A percentile compares a stretch with the other conserved stretches of the same genome.
These are phyloP conservation scores for Clathrus columnatus DNA, from an alignment of 768 basidiomycete genomes.

Conservation along the genomic window DNA sequence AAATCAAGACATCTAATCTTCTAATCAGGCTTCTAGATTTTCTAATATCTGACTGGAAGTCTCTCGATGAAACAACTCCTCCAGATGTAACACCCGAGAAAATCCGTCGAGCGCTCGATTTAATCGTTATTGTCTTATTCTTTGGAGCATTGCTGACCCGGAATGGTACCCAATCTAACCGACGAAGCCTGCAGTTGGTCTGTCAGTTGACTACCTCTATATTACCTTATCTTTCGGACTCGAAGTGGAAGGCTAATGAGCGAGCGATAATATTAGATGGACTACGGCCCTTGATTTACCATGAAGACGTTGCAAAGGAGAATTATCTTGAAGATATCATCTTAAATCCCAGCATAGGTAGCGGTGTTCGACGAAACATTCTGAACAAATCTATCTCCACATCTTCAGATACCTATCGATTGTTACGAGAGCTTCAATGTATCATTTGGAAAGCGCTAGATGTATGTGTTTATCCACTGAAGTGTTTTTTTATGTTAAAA, in stretches of 20 bases:
- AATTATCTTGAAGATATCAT: constrained; percentile 38
- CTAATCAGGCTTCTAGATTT: constrained; percentile 55
- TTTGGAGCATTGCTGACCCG: constrained; percentile 60
- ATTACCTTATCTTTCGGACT: constrained; percentile 29
- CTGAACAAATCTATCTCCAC: not conserved
- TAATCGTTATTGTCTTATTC: constrained; percentile 52
- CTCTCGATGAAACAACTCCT: constrained; percentile 20
- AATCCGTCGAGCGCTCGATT: constrained; percentile 60
- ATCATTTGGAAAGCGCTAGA: constrained; percentile 62
- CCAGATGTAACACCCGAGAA: constrained; percentile 49
- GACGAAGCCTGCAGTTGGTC: constrained; percentile 54
- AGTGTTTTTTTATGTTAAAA: not conserved
- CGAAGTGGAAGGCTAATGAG: constrained; percentile 51
- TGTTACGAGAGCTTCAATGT: constrained; percentile 35
- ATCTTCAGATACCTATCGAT: not conserved
- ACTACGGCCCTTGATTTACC: constrained; percentile 54
- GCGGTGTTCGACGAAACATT: constrained; percentile 57
- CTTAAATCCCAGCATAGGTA: constrained; percentile 31
- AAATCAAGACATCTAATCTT: constrained; percentile 53
- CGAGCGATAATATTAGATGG: constrained; percentile 55
- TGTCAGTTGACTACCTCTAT: constrained; percentile 40
- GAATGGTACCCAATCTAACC: constrained; percentile 56
- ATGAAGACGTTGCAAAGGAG: constrained; percentile 21
- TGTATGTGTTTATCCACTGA: constrained; percentile 33
- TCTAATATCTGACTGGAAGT: constrained; percentile 40